Conservation (phyloP, 2,329 filamentous ascomycete species). For the Ophiostoma tasmaniense region DNA sequence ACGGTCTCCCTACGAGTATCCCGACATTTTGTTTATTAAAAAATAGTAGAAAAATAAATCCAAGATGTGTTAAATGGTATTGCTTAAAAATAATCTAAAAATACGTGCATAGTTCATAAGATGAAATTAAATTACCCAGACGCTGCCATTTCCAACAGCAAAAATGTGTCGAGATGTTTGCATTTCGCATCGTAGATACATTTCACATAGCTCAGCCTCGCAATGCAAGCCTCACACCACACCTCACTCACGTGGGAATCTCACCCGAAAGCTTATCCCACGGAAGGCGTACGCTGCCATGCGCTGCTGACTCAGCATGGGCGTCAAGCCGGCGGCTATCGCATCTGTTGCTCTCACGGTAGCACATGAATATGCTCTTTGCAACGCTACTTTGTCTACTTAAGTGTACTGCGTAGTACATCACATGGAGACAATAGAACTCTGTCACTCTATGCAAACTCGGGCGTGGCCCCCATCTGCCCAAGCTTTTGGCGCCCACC, state of each 20-base stretch:
- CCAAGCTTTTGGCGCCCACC: not conserved
- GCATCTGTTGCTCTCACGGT: not conserved
- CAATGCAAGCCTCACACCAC: not conserved
- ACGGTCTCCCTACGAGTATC: too few species aligned
- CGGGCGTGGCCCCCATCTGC: not conserved
- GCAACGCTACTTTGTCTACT: not conserved
- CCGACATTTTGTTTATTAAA: too few species aligned
- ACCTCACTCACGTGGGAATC: not conserved
- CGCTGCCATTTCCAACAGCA: too few species aligned
- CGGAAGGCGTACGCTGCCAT: not conserved
- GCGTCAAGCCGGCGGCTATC: not conserved
- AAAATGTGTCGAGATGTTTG: too few species aligned
- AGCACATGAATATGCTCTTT: too few species aligned
- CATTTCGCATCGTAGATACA: too few species aligned
- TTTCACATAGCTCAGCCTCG: not conserved
- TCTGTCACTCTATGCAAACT: not conserved
- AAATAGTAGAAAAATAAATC: too few species aligned
- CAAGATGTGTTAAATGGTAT: too few species aligned
- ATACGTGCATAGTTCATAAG: too few species aligned
- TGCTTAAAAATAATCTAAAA: too few species aligned
- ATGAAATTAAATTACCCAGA: too few species aligned
- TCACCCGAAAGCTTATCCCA: not conserved
- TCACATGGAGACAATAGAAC: not conserved
- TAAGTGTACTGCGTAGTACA: not conserved
- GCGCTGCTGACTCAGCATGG: not conserved